A percentile compares a stretch with the other conserved stretches of the same genome.
Evolutionary conservation across 257 asterid species (phyloP).

Genomic region (Jasminum sambac): DNA sequence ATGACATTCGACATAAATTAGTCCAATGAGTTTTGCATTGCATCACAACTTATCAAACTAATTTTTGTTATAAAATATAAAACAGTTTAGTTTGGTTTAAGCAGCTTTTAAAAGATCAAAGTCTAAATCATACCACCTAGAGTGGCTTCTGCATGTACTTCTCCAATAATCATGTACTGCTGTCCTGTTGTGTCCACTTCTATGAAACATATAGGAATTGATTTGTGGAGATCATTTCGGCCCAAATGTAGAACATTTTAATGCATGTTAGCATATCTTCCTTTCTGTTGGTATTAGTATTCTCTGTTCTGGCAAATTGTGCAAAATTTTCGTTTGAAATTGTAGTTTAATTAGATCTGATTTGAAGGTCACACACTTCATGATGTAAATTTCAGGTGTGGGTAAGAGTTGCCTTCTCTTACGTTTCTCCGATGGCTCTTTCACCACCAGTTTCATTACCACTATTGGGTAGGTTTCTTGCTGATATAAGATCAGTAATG

Average conservation of each 20-base stretch:
- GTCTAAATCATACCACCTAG: too few relatives aligned
- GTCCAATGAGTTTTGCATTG: too few relatives aligned
- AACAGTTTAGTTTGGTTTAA: too few relatives aligned
- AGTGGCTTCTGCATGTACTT: too few relatives aligned
- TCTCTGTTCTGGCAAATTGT: not conserved
- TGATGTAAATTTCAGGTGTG: constrained; percentile 45
- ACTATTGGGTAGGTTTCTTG: constrained; percentile 60
- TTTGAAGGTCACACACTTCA: not conserved
- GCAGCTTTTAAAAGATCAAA: too few relatives aligned
- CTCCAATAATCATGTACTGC: too few relatives aligned
- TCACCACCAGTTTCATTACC: constrained; percentile 97
- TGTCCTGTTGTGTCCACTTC: too few relatives aligned
- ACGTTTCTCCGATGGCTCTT: constrained; percentile 98
- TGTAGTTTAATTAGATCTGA: constrained; percentile 3
- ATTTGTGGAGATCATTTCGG: constrained; percentile 1
- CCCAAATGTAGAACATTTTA: not conserved
- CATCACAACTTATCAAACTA: too few relatives aligned
- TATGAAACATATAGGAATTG: too few relatives aligned
- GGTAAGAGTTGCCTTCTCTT: constrained; percentile 99
- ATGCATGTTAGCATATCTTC: not conserved
- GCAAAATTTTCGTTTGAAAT: not conserved
- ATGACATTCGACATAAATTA: too few relatives aligned
- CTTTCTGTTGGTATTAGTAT: not conserved
- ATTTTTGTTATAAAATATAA: too few relatives aligned
- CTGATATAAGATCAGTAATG: not conserved